Evolutionary conservation across 106 monocot genomes (phyloP).

Genomic region (Dioscorea dumetorum): DNA sequence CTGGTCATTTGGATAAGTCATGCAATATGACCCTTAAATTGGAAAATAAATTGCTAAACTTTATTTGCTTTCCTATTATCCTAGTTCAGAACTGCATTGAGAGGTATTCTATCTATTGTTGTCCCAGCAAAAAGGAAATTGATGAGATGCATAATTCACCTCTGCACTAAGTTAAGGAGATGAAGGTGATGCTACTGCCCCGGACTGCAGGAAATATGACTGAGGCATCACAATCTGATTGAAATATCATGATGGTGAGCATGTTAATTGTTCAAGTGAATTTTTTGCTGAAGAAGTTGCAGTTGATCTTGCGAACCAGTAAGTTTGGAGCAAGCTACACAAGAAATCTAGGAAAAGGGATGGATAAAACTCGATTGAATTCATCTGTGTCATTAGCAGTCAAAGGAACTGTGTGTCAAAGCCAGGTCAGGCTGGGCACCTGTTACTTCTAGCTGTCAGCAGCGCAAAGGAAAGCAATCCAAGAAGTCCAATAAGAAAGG

Average conservation of each 20-base stretch:
- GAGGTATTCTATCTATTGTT: neutral
- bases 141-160: neutral
- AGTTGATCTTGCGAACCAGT: neutral
- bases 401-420: no score
- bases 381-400: no score
- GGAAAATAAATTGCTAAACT: neutral
- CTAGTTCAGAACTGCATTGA: neutral
- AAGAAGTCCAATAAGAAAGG: no score
- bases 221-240: no score
- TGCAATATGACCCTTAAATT: neutral
- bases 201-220: neutral
- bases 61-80: neutral
- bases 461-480: no score
- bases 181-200: neutral
- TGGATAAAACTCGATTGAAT: no score
- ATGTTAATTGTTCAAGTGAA: no score
- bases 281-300: neutral
- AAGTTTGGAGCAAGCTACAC: neutral
- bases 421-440: no score
- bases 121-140: neutral
- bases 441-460: no score
- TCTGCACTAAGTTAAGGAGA: neutral
- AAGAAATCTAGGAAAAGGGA: neutral
- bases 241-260: no score
- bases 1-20: conserved; percentile 23